phyloP scores from a whole-genome alignment of 2,329 filamentous ascomycete genomes.

The Aspergillus felis region DNA sequence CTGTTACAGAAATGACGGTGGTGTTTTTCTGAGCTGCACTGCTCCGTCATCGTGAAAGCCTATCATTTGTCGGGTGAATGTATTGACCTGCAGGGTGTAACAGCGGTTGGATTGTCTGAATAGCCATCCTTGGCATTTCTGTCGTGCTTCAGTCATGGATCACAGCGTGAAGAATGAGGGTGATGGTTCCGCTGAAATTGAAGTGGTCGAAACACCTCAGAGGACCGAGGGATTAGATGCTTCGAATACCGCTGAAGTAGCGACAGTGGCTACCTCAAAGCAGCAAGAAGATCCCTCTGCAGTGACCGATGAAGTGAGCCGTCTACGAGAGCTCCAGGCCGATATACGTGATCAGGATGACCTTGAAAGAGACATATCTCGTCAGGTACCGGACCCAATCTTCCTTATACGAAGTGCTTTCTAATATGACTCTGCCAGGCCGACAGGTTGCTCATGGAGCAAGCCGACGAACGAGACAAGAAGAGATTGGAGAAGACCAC shows the following conservation, averaged over 20 bases:
- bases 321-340: slow-evolving; percentile 60
- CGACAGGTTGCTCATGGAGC: slow-evolving; percentile 56
- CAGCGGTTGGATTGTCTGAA: neutral
- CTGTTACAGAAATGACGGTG: neutral
- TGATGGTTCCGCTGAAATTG: neutral
- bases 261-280: neutral
- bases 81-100: neutral
- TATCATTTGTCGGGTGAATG: neutral
- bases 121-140: neutral
- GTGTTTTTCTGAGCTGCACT: neutral
- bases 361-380: slow-evolving; percentile 78
- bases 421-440: slow-evolving; percentile 37
- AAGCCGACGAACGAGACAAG: slow-evolving; percentile 61
- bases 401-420: neutral
- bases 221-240: neutral
- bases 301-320: slow-evolving; percentile 53
- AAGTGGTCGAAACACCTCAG: neutral
- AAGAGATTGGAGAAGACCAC: slow-evolving; percentile 58
- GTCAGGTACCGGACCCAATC: slow-evolving; percentile 40
- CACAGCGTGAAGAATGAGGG: neutral
- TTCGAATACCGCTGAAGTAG: neutral
- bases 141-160: neutral
- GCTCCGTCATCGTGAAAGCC: neutral
- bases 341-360: slow-evolving; percentile 83
- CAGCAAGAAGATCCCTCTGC: slow-evolving; percentile 1